Percentiles rank a stretch among this genome's conserved stretches.
Evolutionary conservation across 176 grass and related monocot species (phyloP).

Genomic region (Eragrostis nindensis): DNA sequence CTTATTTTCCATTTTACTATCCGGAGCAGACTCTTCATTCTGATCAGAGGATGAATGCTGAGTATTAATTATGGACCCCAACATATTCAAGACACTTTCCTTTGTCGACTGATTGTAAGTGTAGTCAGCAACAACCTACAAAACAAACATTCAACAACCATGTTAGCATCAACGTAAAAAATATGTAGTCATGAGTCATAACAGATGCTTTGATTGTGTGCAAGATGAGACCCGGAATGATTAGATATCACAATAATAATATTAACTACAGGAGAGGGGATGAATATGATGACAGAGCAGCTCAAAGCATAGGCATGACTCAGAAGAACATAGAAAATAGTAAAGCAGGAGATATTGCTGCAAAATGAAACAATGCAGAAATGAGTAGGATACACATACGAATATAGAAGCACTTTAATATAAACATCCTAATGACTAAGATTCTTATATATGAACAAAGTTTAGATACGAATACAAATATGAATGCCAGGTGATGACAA

Average conservation of each 20-base stretch:
- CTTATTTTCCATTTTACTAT: slow-evolving; percentile 56
- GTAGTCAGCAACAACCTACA: slow-evolving; percentile 85
- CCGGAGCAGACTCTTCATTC: slow-evolving; percentile 39
- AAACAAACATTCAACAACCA: slow-evolving; percentile 35
- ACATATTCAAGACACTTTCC: slow-evolving; percentile 66
- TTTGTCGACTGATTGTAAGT: slow-evolving; percentile 74
- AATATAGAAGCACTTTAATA: not conserved
- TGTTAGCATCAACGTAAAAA: slow-evolving; percentile 4
- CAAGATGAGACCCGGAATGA: not conserved
- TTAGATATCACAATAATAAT: not conserved
- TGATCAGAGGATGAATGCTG: slow-evolving; percentile 50
- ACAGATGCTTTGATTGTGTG: slow-evolving; percentile 16
- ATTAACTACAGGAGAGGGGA: not conserved
- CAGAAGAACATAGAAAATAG: not conserved
- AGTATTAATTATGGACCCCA: slow-evolving; percentile 56
- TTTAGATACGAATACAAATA: no score
- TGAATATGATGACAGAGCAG: not conserved
- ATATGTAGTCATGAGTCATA: not conserved
- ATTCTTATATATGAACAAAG: not conserved
- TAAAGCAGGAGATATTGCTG: not conserved
- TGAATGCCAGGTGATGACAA: not conserved
- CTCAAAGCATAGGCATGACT: slow-evolving; percentile 15
- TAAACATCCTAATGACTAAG: not conserved
- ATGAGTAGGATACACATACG: not conserved
- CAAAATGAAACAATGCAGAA: not conserved